Evolutionary conservation across 2,329 filamentous ascomycete genomes (phyloP), one percentile per base, ranked within the genome.

Genomic region (Cladorrhinum sp.): DNA sequence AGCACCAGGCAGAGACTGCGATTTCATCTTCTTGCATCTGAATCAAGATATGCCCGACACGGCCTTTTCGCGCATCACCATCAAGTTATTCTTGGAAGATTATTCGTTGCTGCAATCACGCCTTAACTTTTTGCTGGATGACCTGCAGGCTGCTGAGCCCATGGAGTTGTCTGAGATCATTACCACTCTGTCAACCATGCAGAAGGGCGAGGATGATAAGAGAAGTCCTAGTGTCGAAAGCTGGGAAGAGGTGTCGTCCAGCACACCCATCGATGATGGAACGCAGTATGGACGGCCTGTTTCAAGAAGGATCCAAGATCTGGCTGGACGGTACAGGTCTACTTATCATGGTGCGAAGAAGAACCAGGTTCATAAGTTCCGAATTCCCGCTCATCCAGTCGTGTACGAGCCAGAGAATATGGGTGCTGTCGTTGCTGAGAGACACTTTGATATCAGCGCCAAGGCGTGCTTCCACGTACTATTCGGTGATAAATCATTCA

Each of bases 391-490:
- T 1, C 88, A 91, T 57, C 87, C 93, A 2, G 89, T 97, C 2
- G 78, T 90, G 10, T 97, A 93, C 72, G 88, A 92, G 60, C 95
- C 95, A 1, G 85, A 89, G 63, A 91, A 88, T 57, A 93, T 96
- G 84, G 85, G 88, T 56, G 81, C 85, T 65, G 83, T 89, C 66
- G 88, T 88, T 7, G 85, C 90, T 1, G 91, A 96, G 72, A 86
- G 90, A 63, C 84, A 92, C 65, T 96, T 96, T 72, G 90, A 96
- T 66, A 88, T 98, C 62, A 96, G 91, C 64, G 89, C 95, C 51
- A 98, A 99, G 74, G 92, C 91, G 0, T 86, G 96, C 60, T 99
- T 98, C 74, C 93, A 98, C 71, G 91, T 98, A 16, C 83, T 99
- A 55, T 99, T 98, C 74, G 95, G 95, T 38, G 95, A 99, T 74